Evolutionary conservation across 1,284 basidiomycete genomes (phyloP).

Genomic region (Moesziomyces sp.): DNA sequence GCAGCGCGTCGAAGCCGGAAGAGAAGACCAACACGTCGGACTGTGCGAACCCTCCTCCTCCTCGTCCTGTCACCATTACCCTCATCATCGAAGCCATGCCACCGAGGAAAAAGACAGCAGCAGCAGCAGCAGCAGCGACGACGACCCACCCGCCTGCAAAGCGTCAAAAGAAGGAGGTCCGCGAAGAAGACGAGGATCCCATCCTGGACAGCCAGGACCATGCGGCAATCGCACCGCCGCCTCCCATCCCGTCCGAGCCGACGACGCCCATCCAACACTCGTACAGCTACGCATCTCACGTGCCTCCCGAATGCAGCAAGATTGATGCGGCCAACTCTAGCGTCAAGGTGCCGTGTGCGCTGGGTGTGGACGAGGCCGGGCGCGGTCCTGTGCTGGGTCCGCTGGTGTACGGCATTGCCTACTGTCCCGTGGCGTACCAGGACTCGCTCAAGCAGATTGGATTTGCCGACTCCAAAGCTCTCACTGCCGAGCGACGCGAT

Average conservation of each 20-base stretch:
- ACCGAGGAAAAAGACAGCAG: slow-evolving; percentile 17
- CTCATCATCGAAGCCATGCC: slow-evolving; percentile 5
- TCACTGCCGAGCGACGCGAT: slow-evolving; percentile 74
- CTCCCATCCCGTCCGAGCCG: slow-evolving; percentile 46
- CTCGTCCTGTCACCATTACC: background rate
- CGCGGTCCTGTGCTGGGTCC: slow-evolving; percentile 91
- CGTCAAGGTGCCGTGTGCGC: slow-evolving; percentile 52
- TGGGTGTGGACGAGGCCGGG: slow-evolving; percentile 97
- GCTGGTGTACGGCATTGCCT: slow-evolving; percentile 93
- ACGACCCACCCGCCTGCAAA: slow-evolving; percentile 1
- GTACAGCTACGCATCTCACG: slow-evolving; percentile 40
- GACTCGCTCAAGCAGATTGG: slow-evolving; percentile 80
- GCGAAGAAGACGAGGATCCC: slow-evolving; percentile 7
- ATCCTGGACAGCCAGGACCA: slow-evolving; percentile 9
- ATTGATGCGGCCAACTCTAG: slow-evolving; percentile 18
- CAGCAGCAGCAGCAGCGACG: background rate
- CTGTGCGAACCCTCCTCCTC: background rate
- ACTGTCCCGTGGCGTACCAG: slow-evolving; percentile 84
- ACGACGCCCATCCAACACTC: slow-evolving; percentile 23
- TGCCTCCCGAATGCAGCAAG: slow-evolving; percentile 36
- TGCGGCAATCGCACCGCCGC: slow-evolving; percentile 12
- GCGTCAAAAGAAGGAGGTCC: slow-evolving; percentile 5
- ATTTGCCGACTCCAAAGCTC: slow-evolving; percentile 94
- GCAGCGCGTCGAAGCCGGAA: slow-evolving; percentile 3
- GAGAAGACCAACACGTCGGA: slow-evolving; percentile 12